Base-by-base conservation (phyloP, 371 early-diverging fungal genomes). In the Mortierella sp. region DNA sequence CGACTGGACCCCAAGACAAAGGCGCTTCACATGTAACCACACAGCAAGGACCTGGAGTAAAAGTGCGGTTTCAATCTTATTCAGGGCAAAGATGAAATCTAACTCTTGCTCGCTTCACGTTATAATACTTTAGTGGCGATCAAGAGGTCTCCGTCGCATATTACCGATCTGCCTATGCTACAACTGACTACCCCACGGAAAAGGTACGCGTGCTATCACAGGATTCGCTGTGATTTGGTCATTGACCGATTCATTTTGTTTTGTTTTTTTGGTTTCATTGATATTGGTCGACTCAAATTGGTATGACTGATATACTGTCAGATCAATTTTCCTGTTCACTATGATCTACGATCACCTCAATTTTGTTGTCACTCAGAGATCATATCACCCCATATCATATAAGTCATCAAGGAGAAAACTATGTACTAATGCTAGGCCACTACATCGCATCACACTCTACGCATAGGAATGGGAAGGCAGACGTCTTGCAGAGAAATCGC, bases 101-200 rank as follows among this genome's bases (percentile, higher is more conserved):
- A 52, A 50, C 19, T 9, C 13, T 16, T 31, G 42, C 1, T 38
- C 31, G 16, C 45, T 7, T 0, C 58, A 4, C 47, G 44, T 60
- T 54, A 28, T 6, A 44, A 31, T 26, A 19, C 0, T 47, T 31
- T 50, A 95, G 95, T 72, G 95, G 91, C 71, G 92, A 88, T 8
- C 87, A 92, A 50, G 97, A 97, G 84, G 91, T 99, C 16, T 94
- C 98, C 3, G 97, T 99, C 2, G 93, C 93, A 2, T 99, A 99
- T 88, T 99, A 93, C 89, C 93, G 99, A 50, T 93, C 99, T 9
- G 98, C 96, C 13, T 99, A 99, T 80, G 93, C 95, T 5, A 99
- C 99, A 0, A 93, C 92, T 31, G 98, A 99, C 86, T 97, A 96
- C 76, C 95, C 94, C 8, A 91, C 92, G 0, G 90, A 93, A 81